Conservation (phyloP, 208 protist genomes). For the Blastocrithidia nonstop region DNA sequence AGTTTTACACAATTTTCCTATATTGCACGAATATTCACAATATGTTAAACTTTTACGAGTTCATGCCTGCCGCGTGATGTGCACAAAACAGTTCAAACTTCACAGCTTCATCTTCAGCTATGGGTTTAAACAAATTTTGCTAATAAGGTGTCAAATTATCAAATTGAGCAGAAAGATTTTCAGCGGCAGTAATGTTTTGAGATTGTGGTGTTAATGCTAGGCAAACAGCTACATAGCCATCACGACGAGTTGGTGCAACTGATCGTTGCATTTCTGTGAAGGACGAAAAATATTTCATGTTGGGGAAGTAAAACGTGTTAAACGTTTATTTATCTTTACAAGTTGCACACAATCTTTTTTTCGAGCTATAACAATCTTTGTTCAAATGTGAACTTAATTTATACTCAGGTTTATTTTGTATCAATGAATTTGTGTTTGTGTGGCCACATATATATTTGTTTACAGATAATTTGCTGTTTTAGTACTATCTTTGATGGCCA, state of each 20-base stretch:
- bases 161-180: slow-evolving; percentile 15
- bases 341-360: not conserved
- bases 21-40: slow-evolving; percentile 36
- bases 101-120: slow-evolving; percentile 33
- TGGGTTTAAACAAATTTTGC: slow-evolving; percentile 35
- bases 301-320: too few relatives aligned
- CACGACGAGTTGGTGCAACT: slow-evolving; percentile 42
- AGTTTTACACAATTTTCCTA: slow-evolving; percentile 17
- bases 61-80: slow-evolving; percentile 19
- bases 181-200: slow-evolving; percentile 8
- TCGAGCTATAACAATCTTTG: not conserved
- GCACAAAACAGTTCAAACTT: slow-evolving; percentile 60
- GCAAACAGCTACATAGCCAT: slow-evolving; percentile 18
- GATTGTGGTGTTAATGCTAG: slow-evolving; percentile 12
- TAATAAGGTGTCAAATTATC: slow-evolving; percentile 12
- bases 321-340: not conserved
- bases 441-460: too few relatives aligned
- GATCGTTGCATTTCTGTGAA: slow-evolving; percentile 70
- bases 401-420: too few relatives aligned
- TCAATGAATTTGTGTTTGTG: too few relatives aligned
- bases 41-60: slow-evolving; percentile 46
- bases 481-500: too few relatives aligned
- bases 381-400: too few relatives aligned
- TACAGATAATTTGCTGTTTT: too few relatives aligned
- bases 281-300: slow-evolving; percentile 53